A percentile compares a stretch with the other conserved stretches of the same genome.
These are phyloP conservation scores for Ophiostoma angusticollis DNA, from an alignment of 2,329 filamentous ascomycete species.

Conservation along the genomic window DNA sequence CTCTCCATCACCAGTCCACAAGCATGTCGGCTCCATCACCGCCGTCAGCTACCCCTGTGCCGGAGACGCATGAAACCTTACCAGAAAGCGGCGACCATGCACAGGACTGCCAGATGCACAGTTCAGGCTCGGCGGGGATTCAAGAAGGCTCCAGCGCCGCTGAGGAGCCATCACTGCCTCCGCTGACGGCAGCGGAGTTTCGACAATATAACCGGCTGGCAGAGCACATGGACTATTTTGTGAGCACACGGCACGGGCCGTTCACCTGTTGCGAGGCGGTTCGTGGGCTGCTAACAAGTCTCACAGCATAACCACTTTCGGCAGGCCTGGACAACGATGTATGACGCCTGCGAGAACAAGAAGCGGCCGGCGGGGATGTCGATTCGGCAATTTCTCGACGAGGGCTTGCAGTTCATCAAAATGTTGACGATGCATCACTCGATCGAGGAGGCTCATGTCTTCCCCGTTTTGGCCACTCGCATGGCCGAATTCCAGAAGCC, in stretches of 20 bases:
- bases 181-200: conserved; percentile 55
- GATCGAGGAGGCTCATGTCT: conserved; percentile 74
- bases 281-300: background rate
- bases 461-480: conserved; percentile 60
- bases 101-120: too few species aligned
- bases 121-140: too few species aligned
- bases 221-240: conserved; percentile 34
- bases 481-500: conserved; percentile 63
- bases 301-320: conserved; percentile 64
- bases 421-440: conserved; percentile 65
- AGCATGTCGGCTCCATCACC: too few species aligned
- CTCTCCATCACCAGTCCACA: too few species aligned
- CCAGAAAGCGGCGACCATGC: too few species aligned
- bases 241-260: conserved; percentile 24
- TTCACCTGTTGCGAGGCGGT: background rate
- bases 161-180: conserved; percentile 32
- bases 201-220: conserved; percentile 55
- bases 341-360: conserved; percentile 46
- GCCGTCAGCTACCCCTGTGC: too few species aligned
- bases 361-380: conserved; percentile 52
- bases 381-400: conserved; percentile 53
- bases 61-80: too few species aligned
- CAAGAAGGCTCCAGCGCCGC: too few species aligned
- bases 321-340: conserved; percentile 57
- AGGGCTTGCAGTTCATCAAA: conserved; percentile 55